Base-by-base conservation (phyloP, 495 filamentous ascomycete genomes). In the Recurvomyces mirabilis region DNA sequence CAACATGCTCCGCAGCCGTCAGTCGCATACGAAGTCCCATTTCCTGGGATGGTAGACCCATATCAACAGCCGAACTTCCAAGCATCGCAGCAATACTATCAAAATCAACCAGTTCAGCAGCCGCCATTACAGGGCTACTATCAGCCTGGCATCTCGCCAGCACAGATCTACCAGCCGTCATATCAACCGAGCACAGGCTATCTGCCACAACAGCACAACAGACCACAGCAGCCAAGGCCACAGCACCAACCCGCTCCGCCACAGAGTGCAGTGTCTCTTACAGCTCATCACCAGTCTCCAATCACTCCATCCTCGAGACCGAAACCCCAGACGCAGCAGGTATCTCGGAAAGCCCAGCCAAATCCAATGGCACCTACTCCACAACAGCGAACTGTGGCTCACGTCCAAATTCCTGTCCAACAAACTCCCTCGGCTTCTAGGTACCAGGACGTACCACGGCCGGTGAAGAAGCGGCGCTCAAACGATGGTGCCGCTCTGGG, bases 401-500 rank as follows among this genome's bases (percentile, higher is more conserved):
- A 44, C 30, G 51, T 54, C 5, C 20, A 41, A 20, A 49, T 49
- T 14, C 46, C 51, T 5, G 35, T 41, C 1, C 22, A 31, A 4
- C 7, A 24, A 2, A 15, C 21, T 14, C 4, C 17, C 5, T 6
- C 21, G 28, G 22, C 22, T 2, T 14, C 34, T 13, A 24, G 25
- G 13, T 9, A 35, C 7, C 32, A 12, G 17, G 29, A 41, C 19
- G 40, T 48, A 44, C 25, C 37, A 1, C 43, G 49, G 17, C 18
- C 46, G 22, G 15, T 40, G 1, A 54, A 54, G 37, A 39, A 41
- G 5, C 24, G 46, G 21, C 33, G 41, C 4, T 54, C 51, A 6
- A 49, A 54, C 23, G 51, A 49, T 6, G 51, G 51, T 2, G 31
- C 33, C n/a, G 41, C 41, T 24, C 20, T 54, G 11, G 19, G 18